Evolutionary conservation across 495 filamentous ascomycete species (phyloP).

Genomic region (Parathielavia hyrcaniae): DNA sequence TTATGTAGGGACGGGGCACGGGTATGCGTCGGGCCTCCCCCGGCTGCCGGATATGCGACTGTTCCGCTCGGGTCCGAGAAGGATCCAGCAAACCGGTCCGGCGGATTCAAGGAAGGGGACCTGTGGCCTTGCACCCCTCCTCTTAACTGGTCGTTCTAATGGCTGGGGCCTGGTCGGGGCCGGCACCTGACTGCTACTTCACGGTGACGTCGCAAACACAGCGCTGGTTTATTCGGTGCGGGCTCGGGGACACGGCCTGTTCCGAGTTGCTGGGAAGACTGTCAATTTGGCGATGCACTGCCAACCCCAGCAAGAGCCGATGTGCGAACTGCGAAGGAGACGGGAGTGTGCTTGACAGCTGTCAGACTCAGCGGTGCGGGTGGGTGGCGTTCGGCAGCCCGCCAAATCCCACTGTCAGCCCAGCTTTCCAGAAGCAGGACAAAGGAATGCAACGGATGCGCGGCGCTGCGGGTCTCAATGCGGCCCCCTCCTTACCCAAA

Average conservation of each 20-base stretch:
- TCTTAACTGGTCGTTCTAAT: neutral
- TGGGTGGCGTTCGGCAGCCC: slow-evolving; percentile 9
- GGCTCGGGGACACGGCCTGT: no score
- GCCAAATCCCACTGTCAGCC: no score
- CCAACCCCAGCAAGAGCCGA: neutral
- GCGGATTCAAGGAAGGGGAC: neutral
- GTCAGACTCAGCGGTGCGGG: neutral
- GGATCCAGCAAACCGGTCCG: slow-evolving; percentile 2
- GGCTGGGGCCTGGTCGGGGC: neutral
- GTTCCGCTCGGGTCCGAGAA: slow-evolving; percentile 25
- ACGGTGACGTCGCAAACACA: neutral
- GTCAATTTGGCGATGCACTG: slow-evolving; percentile 9
- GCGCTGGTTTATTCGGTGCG: neutral
- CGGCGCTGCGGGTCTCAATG: slow-evolving; percentile 13
- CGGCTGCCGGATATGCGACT: slow-evolving; percentile 12
- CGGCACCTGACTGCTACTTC: neutral
- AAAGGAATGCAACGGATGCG: neutral
- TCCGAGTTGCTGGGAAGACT: neutral
- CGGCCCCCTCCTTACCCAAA: neutral
- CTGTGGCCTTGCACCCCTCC: slow-evolving; percentile 3
- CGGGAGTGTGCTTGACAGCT: slow-evolving; percentile 5
- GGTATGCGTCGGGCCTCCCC: slow-evolving; percentile 4
- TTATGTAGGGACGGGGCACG: neutral
- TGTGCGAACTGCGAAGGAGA: neutral
- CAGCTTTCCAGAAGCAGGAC: neutral